Evolutionary conservation across 495 filamentous ascomycete species (phyloP).

Genomic region (Aspergillus cavernicola): DNA sequence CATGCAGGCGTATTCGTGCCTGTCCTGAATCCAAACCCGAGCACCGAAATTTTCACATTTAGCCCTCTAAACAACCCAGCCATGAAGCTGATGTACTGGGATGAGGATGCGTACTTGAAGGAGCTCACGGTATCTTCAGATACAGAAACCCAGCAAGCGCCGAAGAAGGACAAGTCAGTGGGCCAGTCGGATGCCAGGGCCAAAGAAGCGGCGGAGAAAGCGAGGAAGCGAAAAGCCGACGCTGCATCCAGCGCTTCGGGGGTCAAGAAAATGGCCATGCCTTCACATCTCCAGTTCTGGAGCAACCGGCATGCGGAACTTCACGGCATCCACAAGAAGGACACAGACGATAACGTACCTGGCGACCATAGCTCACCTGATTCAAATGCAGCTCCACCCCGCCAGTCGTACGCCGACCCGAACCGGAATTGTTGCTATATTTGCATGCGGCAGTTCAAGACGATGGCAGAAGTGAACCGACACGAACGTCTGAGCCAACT

Average conservation of each 20-base stretch:
- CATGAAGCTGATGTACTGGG: constrained; percentile 77
- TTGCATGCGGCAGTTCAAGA: constrained; percentile 72
- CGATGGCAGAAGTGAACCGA: constrained; percentile 60
- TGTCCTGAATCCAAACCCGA: constrained; percentile 52
- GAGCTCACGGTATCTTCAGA: constrained; percentile 59
- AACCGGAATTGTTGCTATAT: constrained; percentile 72
- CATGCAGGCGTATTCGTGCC: constrained; percentile 88
- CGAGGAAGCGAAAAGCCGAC: constrained; percentile 70
- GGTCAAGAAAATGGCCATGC: constrained; percentile 50
- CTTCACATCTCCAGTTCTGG: constrained; percentile 81
- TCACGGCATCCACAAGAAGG: constrained; percentile 54
- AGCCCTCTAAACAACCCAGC: constrained; percentile 66
- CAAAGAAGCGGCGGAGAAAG: constrained; percentile 53
- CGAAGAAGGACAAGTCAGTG: constrained; percentile 29
- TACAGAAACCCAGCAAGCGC: constrained; percentile 22
- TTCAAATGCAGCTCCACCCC: constrained; percentile 26
- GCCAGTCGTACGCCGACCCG: constrained; percentile 65
- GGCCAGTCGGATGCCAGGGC: constrained; percentile 39
- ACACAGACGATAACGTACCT: constrained; percentile 23
- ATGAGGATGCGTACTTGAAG: constrained; percentile 70
- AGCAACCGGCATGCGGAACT: constrained; percentile 81
- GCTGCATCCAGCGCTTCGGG: constrained; percentile 30
- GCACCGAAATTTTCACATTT: constrained; percentile 64
- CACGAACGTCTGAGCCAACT: constrained; percentile 75
- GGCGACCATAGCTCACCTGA: constrained; percentile 18